These are phyloP conservation scores for Sarcomyxa edulis DNA, from an alignment of 768 basidiomycete species.

Conservation along the genomic window DNA sequence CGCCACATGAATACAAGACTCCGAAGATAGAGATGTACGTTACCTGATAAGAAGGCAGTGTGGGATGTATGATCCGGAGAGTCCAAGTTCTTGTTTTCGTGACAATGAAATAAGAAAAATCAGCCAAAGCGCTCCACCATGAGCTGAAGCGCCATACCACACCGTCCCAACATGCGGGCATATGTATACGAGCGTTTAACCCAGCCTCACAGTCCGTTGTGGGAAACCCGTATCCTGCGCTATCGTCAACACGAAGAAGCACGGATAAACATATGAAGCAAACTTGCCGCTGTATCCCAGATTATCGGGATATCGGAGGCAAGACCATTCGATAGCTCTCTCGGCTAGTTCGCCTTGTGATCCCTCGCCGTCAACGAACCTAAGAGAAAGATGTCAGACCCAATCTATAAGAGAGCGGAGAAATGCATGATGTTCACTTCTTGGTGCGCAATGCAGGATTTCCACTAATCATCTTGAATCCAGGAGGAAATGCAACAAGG, in stretches of 20 bases:
- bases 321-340: conserved; percentile 33
- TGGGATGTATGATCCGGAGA: conserved; percentile 31
- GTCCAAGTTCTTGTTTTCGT: conserved; percentile 27
- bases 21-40: no score
- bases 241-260: conserved; percentile 1
- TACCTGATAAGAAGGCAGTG: conserved; percentile 19
- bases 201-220: conserved; percentile 36
- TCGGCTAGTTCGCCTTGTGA: conserved; percentile 35
- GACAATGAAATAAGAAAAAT: neutral
- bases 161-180: conserved; percentile 38
- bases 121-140: neutral
- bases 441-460: conserved; percentile 28
- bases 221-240: conserved; percentile 31
- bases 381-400: conserved; percentile 5
- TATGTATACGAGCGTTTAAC: conserved; percentile 32
- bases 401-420: neutral
- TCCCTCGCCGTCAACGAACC: conserved; percentile 24
- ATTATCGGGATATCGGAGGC: conserved; percentile 30
- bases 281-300: conserved; percentile 20
- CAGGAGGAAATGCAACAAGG: conserved; percentile 36
- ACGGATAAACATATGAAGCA: neutral
- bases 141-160: conserved; percentile 17
- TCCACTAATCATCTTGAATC: conserved; percentile 38
- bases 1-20: no score
- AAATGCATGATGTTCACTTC: conserved; percentile 20